phyloP scores from a whole-genome alignment of 768 basidiomycete genomes.

The Phlebiopsis flavidoalba region DNA sequence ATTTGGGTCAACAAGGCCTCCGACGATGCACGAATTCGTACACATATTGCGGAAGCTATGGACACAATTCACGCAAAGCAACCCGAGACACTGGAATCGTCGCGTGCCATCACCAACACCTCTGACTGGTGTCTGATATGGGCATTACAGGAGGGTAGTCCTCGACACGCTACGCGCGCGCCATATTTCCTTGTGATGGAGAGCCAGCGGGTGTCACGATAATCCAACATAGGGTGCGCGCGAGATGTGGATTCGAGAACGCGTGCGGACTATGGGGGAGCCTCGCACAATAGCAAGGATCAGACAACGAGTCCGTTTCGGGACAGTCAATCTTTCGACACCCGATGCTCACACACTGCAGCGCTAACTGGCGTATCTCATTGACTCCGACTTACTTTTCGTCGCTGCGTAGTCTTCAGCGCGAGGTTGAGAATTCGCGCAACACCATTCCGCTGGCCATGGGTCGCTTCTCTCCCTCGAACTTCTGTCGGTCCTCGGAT shows the following conservation, averaged over 20 bases:
- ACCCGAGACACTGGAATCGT: background rate
- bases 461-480: background rate
- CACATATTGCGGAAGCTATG: background rate
- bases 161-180: background rate
- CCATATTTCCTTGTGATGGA: background rate
- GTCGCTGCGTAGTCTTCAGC: background rate
- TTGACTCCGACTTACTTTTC: background rate
- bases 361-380: background rate
- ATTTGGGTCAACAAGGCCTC: background rate
- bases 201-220: background rate
- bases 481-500: background rate
- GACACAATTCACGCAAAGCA: background rate
- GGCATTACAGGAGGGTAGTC: background rate
- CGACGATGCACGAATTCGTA: background rate
- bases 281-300: background rate
- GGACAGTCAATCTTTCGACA: background rate
- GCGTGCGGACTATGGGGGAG: background rate
- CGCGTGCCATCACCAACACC: background rate
- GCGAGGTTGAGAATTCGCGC: background rate
- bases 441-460: background rate
- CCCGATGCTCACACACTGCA: background rate
- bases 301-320: background rate
- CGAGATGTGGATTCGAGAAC: background rate
- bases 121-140: background rate
- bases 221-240: background rate